Base-by-base conservation (phyloP, 371 early-diverging fungal species). In the Rhizopus delemar region DNA sequence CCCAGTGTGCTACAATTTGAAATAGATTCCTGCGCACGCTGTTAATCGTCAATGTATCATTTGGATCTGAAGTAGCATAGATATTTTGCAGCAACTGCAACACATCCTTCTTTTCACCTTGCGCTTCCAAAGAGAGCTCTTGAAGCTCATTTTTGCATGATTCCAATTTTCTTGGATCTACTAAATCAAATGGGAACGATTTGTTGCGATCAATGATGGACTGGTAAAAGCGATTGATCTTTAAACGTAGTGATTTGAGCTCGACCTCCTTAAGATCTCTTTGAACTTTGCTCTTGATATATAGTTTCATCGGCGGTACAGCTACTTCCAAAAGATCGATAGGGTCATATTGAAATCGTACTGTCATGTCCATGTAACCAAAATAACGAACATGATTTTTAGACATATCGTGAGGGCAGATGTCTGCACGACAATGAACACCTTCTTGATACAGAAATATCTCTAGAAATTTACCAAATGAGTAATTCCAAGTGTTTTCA, bases 401-500 rank as follows among this genome's bases (percentile, higher is more conserved):
- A 51, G 89, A 84, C 55, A 95, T 82, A 52, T 91, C 90, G 63
- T 98, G 98, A 0, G 84, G 80, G 62, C 99, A 98, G 7, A 88
- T 75, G 58, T 84, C 81, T 11, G 92, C 88, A 9, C 92, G 82
- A 41, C 90, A 88, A 34, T 63, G 76, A 2, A 92, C 62, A n/a
- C 78, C 77, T 12, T 76, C 75, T 58, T 89, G 88, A 73, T 97
- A 96, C 33, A 94, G 89, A 3, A 88, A 82, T 0, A 94, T 77
- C 71, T 98, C 99, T 15, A 98, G 71, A 64, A 92, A 98, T 75
- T 97, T 97, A 39, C 97, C 99, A 80, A 97, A 95, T 7, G 97
- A 97, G 59, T 91, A 94, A 54, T 90, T 90, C 91, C 93, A 94
- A 11, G 95, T 87, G 51, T 93, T 93, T 36, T 91, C 91, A 0